Conservation (phyloP, 768 basidiomycete genomes). For the Phaffia tasmanica region DNA sequence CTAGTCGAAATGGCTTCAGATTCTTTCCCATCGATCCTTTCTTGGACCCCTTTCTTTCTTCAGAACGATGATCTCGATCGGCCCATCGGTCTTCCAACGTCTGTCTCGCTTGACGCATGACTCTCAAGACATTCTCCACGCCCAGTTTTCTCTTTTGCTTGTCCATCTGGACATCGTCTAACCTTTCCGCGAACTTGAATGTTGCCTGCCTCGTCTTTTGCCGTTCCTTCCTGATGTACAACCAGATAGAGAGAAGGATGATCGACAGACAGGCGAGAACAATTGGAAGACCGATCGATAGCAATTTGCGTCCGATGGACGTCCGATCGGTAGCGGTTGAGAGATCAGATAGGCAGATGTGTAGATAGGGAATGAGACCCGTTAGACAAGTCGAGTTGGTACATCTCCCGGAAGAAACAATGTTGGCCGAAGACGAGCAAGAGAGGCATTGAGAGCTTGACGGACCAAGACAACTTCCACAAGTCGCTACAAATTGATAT, state of each 20-base stretch:
- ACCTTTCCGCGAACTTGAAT: constrained; percentile 3
- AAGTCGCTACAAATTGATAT: constrained; percentile 41
- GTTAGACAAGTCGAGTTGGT: constrained; percentile 52
- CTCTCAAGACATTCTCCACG: constrained; percentile 1
- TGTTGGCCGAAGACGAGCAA: constrained; percentile 54
- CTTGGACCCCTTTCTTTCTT: too few relatives aligned
- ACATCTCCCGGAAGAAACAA: constrained; percentile 58
- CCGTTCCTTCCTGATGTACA: constrained; percentile 7
- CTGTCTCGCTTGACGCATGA: constrained; percentile 12
- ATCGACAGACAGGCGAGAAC: constrained; percentile 68
- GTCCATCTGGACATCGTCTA: constrained; percentile 22
- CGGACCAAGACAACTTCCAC: constrained; percentile 63
- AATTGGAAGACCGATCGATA: constrained; percentile 54
- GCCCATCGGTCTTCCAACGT: constrained; percentile 15
- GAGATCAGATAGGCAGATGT: constrained; percentile 67
- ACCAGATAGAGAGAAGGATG: constrained; percentile 41
- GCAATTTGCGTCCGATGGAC: constrained; percentile 39
- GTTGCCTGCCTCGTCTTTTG: constrained; percentile 14
- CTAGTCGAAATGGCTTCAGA: constrained; percentile 11
- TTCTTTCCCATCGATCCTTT: background rate
- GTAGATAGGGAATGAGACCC: constrained; percentile 56
- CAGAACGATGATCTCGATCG: too few relatives aligned
- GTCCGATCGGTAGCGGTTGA: constrained; percentile 47
- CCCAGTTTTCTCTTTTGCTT: constrained; percentile 4
- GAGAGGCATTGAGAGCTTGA: constrained; percentile 60